Percentiles rank a stretch among this genome's conserved stretches.
Evolutionary conservation across 257 asterid genomes (phyloP).

Genomic region (Petunia axillaris): DNA sequence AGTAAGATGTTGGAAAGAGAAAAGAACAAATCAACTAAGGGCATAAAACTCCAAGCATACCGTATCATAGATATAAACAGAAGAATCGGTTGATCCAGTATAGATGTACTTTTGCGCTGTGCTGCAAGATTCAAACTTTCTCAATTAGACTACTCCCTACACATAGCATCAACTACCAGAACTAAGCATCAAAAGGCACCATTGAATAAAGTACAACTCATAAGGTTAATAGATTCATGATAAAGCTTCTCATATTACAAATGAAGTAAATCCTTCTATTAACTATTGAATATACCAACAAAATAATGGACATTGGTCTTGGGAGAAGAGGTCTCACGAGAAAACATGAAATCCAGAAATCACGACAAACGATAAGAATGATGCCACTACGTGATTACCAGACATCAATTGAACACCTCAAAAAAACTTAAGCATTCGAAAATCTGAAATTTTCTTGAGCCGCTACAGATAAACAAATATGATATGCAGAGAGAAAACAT

Average conservation of each 20-base stretch:
- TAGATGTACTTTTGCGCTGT: constrained; percentile 90
- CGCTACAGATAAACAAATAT: constrained; percentile 6
- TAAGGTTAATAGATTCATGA: background rate
- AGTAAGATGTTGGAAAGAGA: background rate
- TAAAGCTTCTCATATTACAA: background rate
- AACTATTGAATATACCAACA: background rate
- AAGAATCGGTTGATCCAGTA: constrained; percentile 85
- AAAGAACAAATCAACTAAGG: constrained; percentile 1
- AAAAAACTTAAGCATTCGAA: background rate
- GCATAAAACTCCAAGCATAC: constrained; percentile 43
- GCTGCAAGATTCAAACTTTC: constrained; percentile 51
- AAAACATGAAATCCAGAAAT: background rate
- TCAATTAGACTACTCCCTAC: background rate
- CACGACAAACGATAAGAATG: background rate
- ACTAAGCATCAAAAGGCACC: background rate
- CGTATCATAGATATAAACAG: constrained; percentile 76
- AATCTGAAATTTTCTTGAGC: background rate
- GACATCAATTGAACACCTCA: background rate
- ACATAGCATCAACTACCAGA: background rate
- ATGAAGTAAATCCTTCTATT: background rate
- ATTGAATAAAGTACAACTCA: background rate
- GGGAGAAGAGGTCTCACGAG: background rate
- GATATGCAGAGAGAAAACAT: constrained; percentile 5
- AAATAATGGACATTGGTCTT: background rate
- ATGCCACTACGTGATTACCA: background rate